phyloP scores from a whole-genome alignment of 176 grass and related monocot genomes.

The Oryza rufipogon region DNA sequence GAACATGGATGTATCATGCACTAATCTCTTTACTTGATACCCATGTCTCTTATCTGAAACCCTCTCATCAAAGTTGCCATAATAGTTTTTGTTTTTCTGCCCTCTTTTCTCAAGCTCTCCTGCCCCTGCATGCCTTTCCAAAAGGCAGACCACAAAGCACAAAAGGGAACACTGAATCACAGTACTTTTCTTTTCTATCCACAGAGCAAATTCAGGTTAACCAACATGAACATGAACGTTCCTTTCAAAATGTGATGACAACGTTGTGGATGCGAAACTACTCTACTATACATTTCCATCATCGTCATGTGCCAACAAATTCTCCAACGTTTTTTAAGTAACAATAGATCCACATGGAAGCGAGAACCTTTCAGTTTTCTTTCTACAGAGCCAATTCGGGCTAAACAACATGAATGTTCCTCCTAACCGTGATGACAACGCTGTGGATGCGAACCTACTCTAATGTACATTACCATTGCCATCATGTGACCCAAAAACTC shows the following conservation, averaged over 20 bases:
- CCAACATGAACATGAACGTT: no score
- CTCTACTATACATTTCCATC: no score
- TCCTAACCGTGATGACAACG: not conserved
- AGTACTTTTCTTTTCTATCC: no score
- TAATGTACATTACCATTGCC: not conserved
- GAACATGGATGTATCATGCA: conserved; percentile 38
- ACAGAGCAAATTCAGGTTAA: no score
- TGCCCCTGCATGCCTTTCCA: conserved; percentile 1
- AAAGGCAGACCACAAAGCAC: conserved; percentile 39
- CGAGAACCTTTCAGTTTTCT: not conserved
- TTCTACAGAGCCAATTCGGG: not conserved
- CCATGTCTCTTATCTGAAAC: conserved; percentile 29
- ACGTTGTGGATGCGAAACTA: no score
- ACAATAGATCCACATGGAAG: no score
- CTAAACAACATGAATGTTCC: not conserved
- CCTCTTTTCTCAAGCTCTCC: not conserved
- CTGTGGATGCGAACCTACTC: not conserved
- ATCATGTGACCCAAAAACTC: not conserved
- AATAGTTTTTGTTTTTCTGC: not conserved
- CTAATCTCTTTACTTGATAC: conserved; percentile 35
- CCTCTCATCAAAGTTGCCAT: conserved; percentile 6
- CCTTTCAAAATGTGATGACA: no score
- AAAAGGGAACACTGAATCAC: no score
- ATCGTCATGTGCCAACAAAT: no score
- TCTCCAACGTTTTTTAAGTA: no score